A percentile compares a stretch with the other conserved stretches of the same genome.
Evolutionary conservation across 1,284 basidiomycete species (phyloP).

Genomic region (Pisolithus thermaeus): DNA sequence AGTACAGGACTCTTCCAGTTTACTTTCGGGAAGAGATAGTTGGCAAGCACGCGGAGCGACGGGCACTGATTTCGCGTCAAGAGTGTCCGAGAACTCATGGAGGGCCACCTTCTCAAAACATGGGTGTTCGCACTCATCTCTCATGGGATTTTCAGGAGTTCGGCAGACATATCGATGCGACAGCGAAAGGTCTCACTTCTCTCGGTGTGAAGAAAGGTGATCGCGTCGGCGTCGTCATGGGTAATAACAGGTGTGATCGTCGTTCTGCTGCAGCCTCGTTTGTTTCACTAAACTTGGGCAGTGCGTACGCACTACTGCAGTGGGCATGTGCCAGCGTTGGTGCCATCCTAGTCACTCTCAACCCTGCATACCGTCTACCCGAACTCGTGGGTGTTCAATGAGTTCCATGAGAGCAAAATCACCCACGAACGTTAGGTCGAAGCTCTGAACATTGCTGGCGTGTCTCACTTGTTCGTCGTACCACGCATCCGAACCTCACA

Average conservation of each 20-base stretch:
- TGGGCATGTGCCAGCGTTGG: slow-evolving; percentile 81
- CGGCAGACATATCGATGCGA: slow-evolving; percentile 56
- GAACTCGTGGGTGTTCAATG: slow-evolving; percentile 53
- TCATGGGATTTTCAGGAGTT: slow-evolving; percentile 76
- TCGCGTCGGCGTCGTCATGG: slow-evolving; percentile 78
- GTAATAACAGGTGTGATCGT: slow-evolving; percentile 61
- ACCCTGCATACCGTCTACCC: slow-evolving; percentile 70
- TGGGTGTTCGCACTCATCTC: slow-evolving; percentile 45
- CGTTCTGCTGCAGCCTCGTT: background rate
- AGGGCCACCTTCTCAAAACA: slow-evolving; percentile 48
- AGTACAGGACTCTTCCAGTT: slow-evolving; percentile 52
- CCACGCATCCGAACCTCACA: slow-evolving; percentile 63
- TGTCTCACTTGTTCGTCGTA: slow-evolving; percentile 68
- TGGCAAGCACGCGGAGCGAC: slow-evolving; percentile 40
- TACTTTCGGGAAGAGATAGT: slow-evolving; percentile 61
- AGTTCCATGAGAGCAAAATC: background rate
- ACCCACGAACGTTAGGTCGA: slow-evolving; percentile 37
- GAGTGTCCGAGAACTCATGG: slow-evolving; percentile 57
- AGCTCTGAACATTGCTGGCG: slow-evolving; percentile 60
- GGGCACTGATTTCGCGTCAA: slow-evolving; percentile 61
- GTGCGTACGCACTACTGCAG: slow-evolving; percentile 74
- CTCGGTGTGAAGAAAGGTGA: slow-evolving; percentile 76
- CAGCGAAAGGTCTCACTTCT: slow-evolving; percentile 64
- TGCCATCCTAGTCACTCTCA: slow-evolving; percentile 75
- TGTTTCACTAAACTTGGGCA: slow-evolving; percentile 22